Conservation (phyloP, 73 alveolate species). For the Paraurostyla sp. region DNA sequence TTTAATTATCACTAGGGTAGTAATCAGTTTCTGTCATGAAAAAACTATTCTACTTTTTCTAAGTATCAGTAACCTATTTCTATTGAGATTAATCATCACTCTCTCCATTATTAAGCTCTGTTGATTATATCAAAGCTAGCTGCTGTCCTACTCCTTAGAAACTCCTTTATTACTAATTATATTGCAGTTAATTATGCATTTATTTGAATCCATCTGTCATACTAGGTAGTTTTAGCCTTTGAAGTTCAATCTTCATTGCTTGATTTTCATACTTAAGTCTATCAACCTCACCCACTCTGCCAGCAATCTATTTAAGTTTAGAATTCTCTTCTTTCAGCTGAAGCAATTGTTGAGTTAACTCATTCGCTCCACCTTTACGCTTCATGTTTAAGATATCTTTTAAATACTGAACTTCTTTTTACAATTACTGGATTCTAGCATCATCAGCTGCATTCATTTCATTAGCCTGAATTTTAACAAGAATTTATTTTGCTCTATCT, state of each 20-base stretch:
- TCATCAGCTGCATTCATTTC: slow-evolving; percentile 70
- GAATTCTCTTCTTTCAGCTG: slow-evolving; percentile 56
- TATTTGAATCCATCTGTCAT: slow-evolving; percentile 51
- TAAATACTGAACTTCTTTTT: slow-evolving; percentile 69
- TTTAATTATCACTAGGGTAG: not conserved
- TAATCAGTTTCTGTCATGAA: slow-evolving; percentile 58
- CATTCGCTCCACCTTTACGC: slow-evolving; percentile 70
- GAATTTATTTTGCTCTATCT: slow-evolving; percentile 77
- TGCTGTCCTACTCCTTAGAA: not conserved
- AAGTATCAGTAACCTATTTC: not conserved
- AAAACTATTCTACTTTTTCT: not conserved
- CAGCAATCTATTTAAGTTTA: slow-evolving; percentile 39
- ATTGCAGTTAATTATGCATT: not conserved
- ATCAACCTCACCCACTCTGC: slow-evolving; percentile 44
- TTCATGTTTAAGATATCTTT: slow-evolving; percentile 61
- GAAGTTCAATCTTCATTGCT: slow-evolving; percentile 46
- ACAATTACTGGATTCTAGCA: not conserved
- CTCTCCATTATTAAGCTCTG: not conserved
- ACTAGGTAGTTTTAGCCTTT: slow-evolving; percentile 36
- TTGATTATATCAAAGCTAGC: slow-evolving; percentile 12
- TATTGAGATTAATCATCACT: not conserved
- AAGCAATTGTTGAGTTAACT: slow-evolving; percentile 38
- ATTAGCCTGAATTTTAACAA: slow-evolving; percentile 57
- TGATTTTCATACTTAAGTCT: slow-evolving; percentile 55
- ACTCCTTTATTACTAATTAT: not conserved